Evolutionary conservation across 176 grass and related monocot genomes (phyloP), one percentile per base, ranked within the genome.

Genomic region (Alopecurus myosuroides): DNA sequence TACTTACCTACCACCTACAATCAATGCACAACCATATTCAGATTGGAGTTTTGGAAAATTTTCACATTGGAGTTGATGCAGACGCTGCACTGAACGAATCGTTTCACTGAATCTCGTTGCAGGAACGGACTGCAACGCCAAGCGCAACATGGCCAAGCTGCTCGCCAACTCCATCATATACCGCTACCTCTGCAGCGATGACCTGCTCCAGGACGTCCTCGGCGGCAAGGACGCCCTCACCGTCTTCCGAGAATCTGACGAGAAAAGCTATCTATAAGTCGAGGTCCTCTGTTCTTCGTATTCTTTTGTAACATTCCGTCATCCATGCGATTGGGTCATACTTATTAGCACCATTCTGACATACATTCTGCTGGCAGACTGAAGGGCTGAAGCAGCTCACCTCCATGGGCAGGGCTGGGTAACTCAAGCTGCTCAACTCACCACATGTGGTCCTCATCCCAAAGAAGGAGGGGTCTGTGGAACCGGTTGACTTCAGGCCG

Each of bases 371-470:
- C 12, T 17, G 44, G 3, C 85, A 98, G 92, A 94, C 89, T 30
- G 92, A 98, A 85, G 95, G 92, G 18, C 74, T 98, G 20, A 95
- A 93, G 76, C 85, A 98, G 60, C 87, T 98, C 64, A 93, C 91
- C 3, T 88, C 92, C 53, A 98, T 95, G 91, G 92, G 92, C 15
- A 90, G 92, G n/a, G n/a, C n/a, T n/a, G n/a, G n/a, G n/a, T n/a
- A n/a, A n/a, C n/a, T n/a, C n/a, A n/a, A n/a, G n/a, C n/a, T n/a
- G n/a, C n/a, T n/a, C n/a, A n/a, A n/a, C n/a, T n/a, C n/a, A n/a
- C n/a, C n/a, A n/a, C n/a, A n/a, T n/a, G n/a, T n/a, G n/a, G n/a
- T n/a, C n/a, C n/a, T n/a, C n/a, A n/a, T n/a, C n/a, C n/a, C n/a
- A n/a, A n/a, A n/a, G n/a, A n/a, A n/a, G n/a, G n/a, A n/a, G n/a